Conservation (phyloP, 1,139 yeast species). For the Arxiozyma heterogenica region DNA sequence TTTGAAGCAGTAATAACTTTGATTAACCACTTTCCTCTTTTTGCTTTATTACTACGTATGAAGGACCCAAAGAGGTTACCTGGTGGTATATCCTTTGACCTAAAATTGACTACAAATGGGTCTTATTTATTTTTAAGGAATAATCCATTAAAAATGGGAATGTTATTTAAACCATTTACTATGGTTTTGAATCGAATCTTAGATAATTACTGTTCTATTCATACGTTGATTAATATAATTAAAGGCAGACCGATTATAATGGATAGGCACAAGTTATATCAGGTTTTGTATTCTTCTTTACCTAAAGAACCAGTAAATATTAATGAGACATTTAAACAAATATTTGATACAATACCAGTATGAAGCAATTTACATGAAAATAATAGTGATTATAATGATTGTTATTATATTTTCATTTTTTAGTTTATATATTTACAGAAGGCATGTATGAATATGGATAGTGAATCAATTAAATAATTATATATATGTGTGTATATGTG, state of each 20-base stretch:
- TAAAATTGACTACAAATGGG: conserved; percentile 4
- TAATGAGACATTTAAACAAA: conserved; percentile 17
- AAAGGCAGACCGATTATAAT: conserved; percentile 41
- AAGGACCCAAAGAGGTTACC: conserved; percentile 83
- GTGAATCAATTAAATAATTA: not conserved
- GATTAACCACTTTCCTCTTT: conserved; percentile 77
- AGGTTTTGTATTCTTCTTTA: conserved; percentile 41
- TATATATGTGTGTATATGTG: not conserved
- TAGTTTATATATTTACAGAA: not conserved
- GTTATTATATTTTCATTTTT: not conserved
- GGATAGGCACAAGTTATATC: conserved; percentile 40
- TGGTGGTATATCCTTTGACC: conserved; percentile 61
- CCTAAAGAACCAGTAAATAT: conserved; percentile 35
- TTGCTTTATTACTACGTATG: conserved; percentile 65
- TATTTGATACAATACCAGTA: conserved; percentile 5
- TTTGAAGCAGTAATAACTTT: conserved; percentile 57
- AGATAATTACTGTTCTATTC: conserved; percentile 36
- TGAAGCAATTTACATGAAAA: not conserved
- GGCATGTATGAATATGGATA: not conserved
- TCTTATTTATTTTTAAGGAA: conserved; percentile 23
- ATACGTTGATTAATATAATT: conserved; percentile 34
- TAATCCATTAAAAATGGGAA: conserved; percentile 37
- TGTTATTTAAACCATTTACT: conserved; percentile 43
- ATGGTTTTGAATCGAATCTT: conserved; percentile 35
- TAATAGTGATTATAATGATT: not conserved